Percentiles rank a stretch among this genome's conserved stretches.
phyloP scores from a whole-genome alignment of 1,139 yeast species.

The Cylindricascospora bacillispora region DNA sequence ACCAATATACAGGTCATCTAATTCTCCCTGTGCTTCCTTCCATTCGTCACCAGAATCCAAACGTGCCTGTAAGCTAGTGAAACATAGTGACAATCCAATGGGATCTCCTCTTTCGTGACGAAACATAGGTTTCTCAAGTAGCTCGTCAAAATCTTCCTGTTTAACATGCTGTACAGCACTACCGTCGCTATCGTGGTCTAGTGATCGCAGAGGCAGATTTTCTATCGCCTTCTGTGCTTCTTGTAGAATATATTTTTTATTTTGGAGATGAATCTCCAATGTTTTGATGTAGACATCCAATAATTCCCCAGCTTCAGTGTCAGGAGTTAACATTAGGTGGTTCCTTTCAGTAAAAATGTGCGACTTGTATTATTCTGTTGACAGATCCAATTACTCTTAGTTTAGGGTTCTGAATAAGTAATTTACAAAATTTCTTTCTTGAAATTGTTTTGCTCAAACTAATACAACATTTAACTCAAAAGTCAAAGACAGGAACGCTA shows the following conservation, averaged over 20 bases:
- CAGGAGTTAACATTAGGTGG: too few relatives aligned
- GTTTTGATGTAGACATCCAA: slow-evolving; percentile 12
- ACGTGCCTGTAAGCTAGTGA: slow-evolving; percentile 3
- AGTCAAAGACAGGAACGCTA: too few relatives aligned
- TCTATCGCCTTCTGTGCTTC: slow-evolving; percentile 15
- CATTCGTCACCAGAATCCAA: slow-evolving; percentile 4
- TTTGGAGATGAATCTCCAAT: slow-evolving; percentile 17
- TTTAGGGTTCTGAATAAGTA: too few relatives aligned
- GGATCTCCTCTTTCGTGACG: slow-evolving; percentile 24
- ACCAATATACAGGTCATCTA: slow-evolving; percentile 1
- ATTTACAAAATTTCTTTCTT: too few relatives aligned
- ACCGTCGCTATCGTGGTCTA: not conserved
- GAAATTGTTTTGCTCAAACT: too few relatives aligned
- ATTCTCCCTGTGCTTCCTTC: not conserved
- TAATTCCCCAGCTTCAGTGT: too few relatives aligned
- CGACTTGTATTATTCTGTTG: too few relatives aligned
- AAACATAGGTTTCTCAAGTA: slow-evolving; percentile 17
- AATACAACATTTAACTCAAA: too few relatives aligned
- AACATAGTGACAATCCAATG: slow-evolving; percentile 17
- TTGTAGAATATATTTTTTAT: slow-evolving; percentile 16
- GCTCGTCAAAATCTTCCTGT: slow-evolving; percentile 4
- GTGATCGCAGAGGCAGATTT: slow-evolving; percentile 3
- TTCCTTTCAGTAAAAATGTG: too few relatives aligned
- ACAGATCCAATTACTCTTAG: too few relatives aligned
- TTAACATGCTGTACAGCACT: not conserved